Percentiles rank a stretch among this genome's conserved stretches.
Conservation (phyloP, 208 protist species). For the Zelonia costaricensis region DNA sequence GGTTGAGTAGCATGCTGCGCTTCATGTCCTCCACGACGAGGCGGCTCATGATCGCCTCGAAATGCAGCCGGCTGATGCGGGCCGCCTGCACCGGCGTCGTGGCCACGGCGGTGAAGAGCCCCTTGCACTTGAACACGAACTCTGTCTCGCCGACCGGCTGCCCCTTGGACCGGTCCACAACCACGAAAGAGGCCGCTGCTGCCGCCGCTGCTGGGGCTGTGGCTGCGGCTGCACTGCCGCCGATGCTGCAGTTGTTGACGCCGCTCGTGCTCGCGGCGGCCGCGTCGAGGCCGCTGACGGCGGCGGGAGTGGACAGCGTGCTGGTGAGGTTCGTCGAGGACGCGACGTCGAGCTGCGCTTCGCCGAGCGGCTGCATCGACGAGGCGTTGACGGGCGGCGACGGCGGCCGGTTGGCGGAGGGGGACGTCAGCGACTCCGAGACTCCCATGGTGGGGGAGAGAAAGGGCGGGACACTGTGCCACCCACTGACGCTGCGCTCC, state of each 20-base stretch:
- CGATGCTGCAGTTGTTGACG: neutral
- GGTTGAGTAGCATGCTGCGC: conserved; percentile 40
- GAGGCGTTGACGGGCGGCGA: too few species aligned
- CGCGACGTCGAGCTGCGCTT: too few species aligned
- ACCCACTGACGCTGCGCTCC: neutral
- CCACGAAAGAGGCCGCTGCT: conserved; percentile 7
- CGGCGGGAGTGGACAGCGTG: too few species aligned
- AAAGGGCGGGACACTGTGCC: neutral
- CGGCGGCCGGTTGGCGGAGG: neutral
- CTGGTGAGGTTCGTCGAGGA: too few species aligned
- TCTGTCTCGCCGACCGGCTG: conserved; percentile 61
- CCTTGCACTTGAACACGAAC: conserved; percentile 57
- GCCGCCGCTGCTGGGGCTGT: neutral
- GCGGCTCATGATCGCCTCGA: conserved; percentile 57
- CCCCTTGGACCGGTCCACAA: conserved; percentile 30
- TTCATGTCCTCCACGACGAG: conserved; percentile 48
- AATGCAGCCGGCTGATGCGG: conserved; percentile 62
- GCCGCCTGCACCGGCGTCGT: conserved; percentile 50
- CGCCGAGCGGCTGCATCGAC: too few species aligned
- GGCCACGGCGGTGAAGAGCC: conserved; percentile 46
- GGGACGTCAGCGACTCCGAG: too few species aligned
- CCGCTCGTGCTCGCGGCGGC: neutral
- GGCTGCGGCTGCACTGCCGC: conserved; percentile 6
- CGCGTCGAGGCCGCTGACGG: too few species aligned
- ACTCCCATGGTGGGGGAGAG: neutral